Evolutionary conservation across 257 asterid species (phyloP).

Genomic region (Plantago major): DNA sequence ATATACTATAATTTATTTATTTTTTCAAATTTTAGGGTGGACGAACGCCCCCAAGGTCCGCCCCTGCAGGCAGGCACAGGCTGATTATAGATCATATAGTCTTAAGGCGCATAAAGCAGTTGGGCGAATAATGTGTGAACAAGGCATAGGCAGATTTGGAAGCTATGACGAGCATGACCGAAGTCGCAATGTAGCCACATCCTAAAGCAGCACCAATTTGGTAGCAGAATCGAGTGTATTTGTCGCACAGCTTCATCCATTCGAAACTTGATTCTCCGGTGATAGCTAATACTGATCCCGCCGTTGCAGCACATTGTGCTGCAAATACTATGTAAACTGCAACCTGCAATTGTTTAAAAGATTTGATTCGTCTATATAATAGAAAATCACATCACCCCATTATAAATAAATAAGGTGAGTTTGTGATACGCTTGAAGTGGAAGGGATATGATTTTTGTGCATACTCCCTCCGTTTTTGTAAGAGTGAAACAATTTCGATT

Average conservation of each 20-base stretch:
- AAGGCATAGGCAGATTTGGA: slow-evolving; percentile 49
- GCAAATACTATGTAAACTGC: slow-evolving; percentile 51
- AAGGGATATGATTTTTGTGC: too few species aligned
- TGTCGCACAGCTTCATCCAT: slow-evolving; percentile 72
- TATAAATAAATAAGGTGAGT: too few species aligned
- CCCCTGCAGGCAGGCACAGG: too few species aligned
- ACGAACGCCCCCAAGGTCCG: too few species aligned
- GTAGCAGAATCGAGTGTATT: slow-evolving; percentile 50
- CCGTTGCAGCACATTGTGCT: slow-evolving; percentile 42
- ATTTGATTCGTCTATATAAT: too few species aligned
- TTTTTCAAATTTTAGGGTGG: too few species aligned
- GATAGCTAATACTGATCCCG: slow-evolving; percentile 48
- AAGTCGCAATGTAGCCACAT: slow-evolving; percentile 40
- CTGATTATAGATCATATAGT: slow-evolving; percentile 5
- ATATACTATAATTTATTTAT: too few species aligned
- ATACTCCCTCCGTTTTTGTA: too few species aligned
- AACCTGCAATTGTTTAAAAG: too few species aligned
- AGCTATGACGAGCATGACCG: slow-evolving; percentile 37
- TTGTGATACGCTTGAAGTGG: too few species aligned
- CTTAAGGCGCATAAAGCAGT: slow-evolving; percentile 41
- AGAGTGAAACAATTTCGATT: too few species aligned
- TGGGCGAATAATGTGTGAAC: slow-evolving; percentile 61
- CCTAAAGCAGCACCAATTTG: slow-evolving; percentile 52
- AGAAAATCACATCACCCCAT: too few species aligned
- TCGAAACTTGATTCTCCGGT: slow-evolving; percentile 51